A percentile compares a stretch with the other conserved stretches of the same genome.
These are phyloP conservation scores for Boletus rufocinnamomeus DNA, from an alignment of 768 basidiomycete genomes.

Conservation along the genomic window DNA sequence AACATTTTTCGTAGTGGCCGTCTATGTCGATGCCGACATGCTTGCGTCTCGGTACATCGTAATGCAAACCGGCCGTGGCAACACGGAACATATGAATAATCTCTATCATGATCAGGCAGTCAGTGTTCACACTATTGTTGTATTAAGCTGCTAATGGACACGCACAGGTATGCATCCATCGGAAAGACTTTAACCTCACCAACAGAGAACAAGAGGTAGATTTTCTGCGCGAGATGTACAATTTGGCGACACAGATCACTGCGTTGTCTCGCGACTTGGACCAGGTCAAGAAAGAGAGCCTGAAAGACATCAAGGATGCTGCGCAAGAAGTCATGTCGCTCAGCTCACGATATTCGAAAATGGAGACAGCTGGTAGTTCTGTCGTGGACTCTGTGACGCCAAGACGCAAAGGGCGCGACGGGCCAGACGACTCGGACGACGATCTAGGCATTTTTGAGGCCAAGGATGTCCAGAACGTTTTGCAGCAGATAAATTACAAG, in stretches of 20 bases:
- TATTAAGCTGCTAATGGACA: neutral
- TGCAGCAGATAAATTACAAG: neutral
- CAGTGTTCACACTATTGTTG: neutral
- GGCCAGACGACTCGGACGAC: neutral
- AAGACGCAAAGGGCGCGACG: neutral
- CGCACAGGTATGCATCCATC: conserved; percentile 2
- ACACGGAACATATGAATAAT: neutral
- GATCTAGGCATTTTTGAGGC: neutral
- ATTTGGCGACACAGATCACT: neutral
- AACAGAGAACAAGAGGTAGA: neutral
- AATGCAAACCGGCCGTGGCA: neutral
- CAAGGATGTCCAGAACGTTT: conserved; percentile 1
- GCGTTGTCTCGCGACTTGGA: neutral
- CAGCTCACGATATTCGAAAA: neutral
- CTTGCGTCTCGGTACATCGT: neutral
- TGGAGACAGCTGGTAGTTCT: neutral
- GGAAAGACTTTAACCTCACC: neutral
- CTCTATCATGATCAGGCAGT: neutral
- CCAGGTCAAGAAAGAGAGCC: neutral
- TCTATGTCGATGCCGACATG: neutral
- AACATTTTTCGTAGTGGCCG: neutral
- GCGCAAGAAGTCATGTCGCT: neutral
- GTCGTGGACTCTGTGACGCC: neutral
- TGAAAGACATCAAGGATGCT: neutral
- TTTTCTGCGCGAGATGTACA: conserved; percentile 17